A percentile compares a stretch with the other conserved stretches of the same genome.
These are phyloP conservation scores for Pisolithus orientalis DNA, from an alignment of 768 basidiomycete genomes.

Conservation along the genomic window DNA sequence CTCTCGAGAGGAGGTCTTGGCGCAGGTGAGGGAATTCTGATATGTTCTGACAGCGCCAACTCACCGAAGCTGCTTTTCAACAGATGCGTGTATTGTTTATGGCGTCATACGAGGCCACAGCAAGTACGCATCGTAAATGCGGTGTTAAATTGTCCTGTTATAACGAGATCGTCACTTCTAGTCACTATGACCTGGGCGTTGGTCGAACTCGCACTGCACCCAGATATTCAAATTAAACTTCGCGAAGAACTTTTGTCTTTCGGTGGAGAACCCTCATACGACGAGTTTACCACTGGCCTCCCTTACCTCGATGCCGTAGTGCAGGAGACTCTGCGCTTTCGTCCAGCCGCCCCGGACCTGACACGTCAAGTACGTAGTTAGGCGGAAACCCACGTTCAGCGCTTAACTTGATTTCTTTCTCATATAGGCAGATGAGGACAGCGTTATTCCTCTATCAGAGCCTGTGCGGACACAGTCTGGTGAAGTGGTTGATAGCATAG, in stretches of 20 bases:
- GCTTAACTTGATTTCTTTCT: background rate
- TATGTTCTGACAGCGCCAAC: background rate
- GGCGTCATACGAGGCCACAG: slow-evolving; percentile 17
- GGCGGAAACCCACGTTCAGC: background rate
- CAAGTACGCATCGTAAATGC: slow-evolving; percentile 6
- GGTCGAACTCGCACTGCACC: slow-evolving; percentile 44
- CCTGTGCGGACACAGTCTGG: slow-evolving; percentile 42
- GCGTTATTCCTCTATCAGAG: slow-evolving; percentile 49
- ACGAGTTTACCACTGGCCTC: slow-evolving; percentile 41
- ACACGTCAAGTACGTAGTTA: slow-evolving; percentile 9
- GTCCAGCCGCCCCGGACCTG: slow-evolving; percentile 29
- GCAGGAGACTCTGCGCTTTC: slow-evolving; percentile 38
- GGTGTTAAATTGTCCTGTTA: too few species aligned
- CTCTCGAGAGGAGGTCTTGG: slow-evolving; percentile 23
- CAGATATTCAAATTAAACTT: slow-evolving; percentile 39
- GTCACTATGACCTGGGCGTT: slow-evolving; percentile 40
- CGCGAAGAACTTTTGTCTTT: slow-evolving; percentile 45
- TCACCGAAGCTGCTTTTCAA: background rate
- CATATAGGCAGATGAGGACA: slow-evolving; percentile 42
- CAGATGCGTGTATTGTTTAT: slow-evolving; percentile 14
- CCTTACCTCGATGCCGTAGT: slow-evolving; percentile 51
- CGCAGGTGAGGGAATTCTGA: slow-evolving; percentile 7
- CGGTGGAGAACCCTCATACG: slow-evolving; percentile 44
- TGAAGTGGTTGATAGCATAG: slow-evolving; percentile 32
- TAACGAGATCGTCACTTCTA: background rate